Evolutionary conservation across 2,329 filamentous ascomycete genomes (phyloP), one percentile per base, ranked within the genome.

Genomic region (Fusarium napiforme): DNA sequence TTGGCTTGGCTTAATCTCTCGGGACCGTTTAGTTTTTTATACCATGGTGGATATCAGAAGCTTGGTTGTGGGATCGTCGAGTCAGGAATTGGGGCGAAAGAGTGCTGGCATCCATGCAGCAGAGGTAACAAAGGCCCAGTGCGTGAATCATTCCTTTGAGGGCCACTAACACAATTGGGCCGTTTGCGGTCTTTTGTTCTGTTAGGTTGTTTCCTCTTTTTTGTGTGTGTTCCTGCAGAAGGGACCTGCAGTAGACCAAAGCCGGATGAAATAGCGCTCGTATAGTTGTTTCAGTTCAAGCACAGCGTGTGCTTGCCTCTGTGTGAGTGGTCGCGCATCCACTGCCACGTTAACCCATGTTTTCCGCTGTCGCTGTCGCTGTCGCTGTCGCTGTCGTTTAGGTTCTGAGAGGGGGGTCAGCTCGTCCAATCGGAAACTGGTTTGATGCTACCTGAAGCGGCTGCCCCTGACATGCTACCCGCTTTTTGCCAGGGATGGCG

Each of bases 291-390:
- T 75, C 73, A 75, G 72, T 71, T 67, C 36, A 58, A 56, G 47
- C 40, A 63, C 59, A 59, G 43, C 21, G 36, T 43, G 50, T 60
- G 53, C 46, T 34, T 58, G 45, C 50, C 34, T 63, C 36, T 43
- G 34, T 40, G 56, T 67, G 58, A 50, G 34, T 60, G 43, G 55
- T 57, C 40, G 56, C 56, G 65, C 55, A 60, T 53, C 57, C 46
- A 66, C 72, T 70, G 72, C 72, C 72, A 74, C 72, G 68, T 73
- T 75, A 59, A 46, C 72, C 71, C 71, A 56, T 74, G 63, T 50
- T 50, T 61, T 49, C 32, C 32, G 6, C 14, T 19, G 64, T 50
- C 34, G 32, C 32, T 34, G 32, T 34, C 32, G 32, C 4, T 69
- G 61, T 40, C 28, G 28, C 47, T 28, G 60, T 59, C 47, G n/a